Conservation (phyloP, 768 basidiomycete genomes). For the Mrakia gelida region DNA sequence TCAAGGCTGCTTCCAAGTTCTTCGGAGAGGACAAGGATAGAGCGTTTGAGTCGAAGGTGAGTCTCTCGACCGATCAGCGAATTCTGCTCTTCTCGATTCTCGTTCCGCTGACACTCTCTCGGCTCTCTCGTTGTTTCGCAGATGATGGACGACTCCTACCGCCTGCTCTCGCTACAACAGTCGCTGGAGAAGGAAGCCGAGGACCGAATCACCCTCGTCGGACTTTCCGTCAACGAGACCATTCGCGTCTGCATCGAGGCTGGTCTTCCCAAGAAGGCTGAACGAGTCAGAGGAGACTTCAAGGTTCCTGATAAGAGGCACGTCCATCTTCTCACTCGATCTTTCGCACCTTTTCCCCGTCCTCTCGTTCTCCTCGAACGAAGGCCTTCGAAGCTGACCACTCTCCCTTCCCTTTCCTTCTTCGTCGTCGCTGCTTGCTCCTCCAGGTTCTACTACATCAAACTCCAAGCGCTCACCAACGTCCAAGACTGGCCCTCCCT, state of each 20-base stretch:
- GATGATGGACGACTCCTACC: conserved; percentile 83
- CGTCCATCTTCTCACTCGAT: no score
- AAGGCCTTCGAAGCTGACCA: neutral
- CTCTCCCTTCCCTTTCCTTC: neutral
- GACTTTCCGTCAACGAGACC: conserved; percentile 80
- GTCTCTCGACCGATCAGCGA: conserved; percentile 22
- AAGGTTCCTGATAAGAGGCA: conserved; percentile 93
- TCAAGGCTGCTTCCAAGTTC: conserved; percentile 83
- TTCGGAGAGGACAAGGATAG: conserved; percentile 93
- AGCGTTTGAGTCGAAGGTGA: conserved; percentile 81
- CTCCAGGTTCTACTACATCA: conserved; percentile 85
- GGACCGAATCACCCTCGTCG: conserved; percentile 71
- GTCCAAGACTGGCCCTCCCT: conserved; percentile 78
- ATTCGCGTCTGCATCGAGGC: conserved; percentile 71
- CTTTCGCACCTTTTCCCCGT: neutral
- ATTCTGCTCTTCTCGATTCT: neutral
- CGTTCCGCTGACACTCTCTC: neutral
- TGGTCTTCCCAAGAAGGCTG: conserved; percentile 78
- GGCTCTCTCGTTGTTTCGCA: conserved; percentile 42
- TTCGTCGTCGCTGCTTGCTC: neutral
- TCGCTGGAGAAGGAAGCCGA: conserved; percentile 71
- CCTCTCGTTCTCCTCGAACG: neutral
- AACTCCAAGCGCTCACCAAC: conserved; percentile 75
- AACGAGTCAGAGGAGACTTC: conserved; percentile 82
- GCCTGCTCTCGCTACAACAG: conserved; percentile 75